Percentiles rank a stretch among this genome's conserved stretches.
phyloP scores from a whole-genome alignment of 2,329 filamentous ascomycete genomes.

The Phaeosphaeriaceae sp. region DNA sequence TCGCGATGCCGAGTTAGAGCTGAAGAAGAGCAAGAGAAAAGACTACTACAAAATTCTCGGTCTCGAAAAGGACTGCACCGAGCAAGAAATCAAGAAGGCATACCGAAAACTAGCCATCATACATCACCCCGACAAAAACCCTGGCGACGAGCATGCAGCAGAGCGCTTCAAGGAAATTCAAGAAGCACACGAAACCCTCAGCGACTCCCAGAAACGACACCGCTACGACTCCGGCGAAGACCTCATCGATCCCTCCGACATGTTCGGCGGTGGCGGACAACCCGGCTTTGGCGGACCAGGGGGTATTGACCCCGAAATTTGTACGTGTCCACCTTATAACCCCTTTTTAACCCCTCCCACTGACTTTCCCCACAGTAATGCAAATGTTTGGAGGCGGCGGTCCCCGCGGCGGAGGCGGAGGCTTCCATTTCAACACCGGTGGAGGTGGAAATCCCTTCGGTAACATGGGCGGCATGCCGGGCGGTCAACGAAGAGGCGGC shows the following conservation, averaged over 20 bases:
- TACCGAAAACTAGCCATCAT: constrained; percentile 94
- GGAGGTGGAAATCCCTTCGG: constrained; percentile 51
- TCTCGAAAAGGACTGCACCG: constrained; percentile 82
- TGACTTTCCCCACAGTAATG: constrained; percentile 37
- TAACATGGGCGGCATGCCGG: constrained; percentile 45
- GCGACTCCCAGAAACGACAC: constrained; percentile 90
- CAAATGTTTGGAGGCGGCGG: constrained; percentile 51
- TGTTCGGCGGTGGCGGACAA: constrained; percentile 70
- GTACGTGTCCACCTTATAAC: constrained; percentile 24
- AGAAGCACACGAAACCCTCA: constrained; percentile 95
- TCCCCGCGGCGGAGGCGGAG: constrained; percentile 55
- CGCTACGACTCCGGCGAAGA: constrained; percentile 93
- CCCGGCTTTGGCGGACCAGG: constrained; percentile 52
- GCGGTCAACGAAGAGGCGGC: constrained; percentile 39
- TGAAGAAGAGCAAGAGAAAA: constrained; percentile 97
- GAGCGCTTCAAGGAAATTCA: constrained; percentile 97
- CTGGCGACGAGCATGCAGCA: constrained; percentile 80
- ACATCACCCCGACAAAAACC: constrained; percentile 98
- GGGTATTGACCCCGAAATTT: constrained; percentile 49
- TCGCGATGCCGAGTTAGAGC: constrained; percentile 86
- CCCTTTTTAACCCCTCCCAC: not conserved
- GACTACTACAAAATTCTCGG: constrained; percentile 99
- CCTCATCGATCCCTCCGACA: constrained; percentile 84
- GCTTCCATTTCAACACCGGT: constrained; percentile 50
- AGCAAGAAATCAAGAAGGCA: constrained; percentile 91